Evolutionary conservation across 1,284 basidiomycete genomes (phyloP), one percentile per base, ranked within the genome.

Genomic region (Puccinia novopanici): DNA sequence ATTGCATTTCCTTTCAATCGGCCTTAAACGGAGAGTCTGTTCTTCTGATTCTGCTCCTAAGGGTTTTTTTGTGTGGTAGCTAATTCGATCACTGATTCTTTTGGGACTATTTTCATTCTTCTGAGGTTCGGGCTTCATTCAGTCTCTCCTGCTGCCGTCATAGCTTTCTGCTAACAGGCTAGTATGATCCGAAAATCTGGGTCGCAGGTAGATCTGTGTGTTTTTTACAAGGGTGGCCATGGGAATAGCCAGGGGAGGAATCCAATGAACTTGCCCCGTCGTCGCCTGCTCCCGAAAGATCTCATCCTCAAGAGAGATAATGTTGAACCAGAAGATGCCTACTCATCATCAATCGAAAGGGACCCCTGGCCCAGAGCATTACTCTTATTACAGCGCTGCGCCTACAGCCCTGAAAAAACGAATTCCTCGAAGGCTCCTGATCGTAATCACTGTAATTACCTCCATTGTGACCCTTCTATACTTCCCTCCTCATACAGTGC

Each of bases 281-380:
- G 6, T 30, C 30, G 37, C 3, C 37, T 34, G 10, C 15, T 34
- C 13, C 57, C 27, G 4, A 22, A 19, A 52, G 19, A 52, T 61
- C n/a, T 57, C n/a, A 57, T 52, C 50, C 10, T 4, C 19, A 67
- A 48, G 65, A 67, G 45, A 71, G 24, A 54, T 19, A 40, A 72
- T 72, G 70, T 27, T 13, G 34, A 72, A 72, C 30, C 70, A 55
- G 52, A 57, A 72, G 6, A 40, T 52, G 42, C 52, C 37, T 24
- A 19, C 52, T 55, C 19, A 34, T 24, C 17, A 72, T 72, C 70
- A 72, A 40, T 52, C 48, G 30, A 52, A 71, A 24, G 48, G 3
- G 42, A 13, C 68, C 24, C 22, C 65, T 67, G n/a, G 22, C 50
- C 45, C 24, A 37, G 70, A 72, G 52, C 17, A 37, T 40, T 5